Percentiles rank a stretch among this genome's conserved stretches.
Evolutionary conservation across 352 stramenopile species (phyloP).

Genomic region (Peronospora belbahrii): DNA sequence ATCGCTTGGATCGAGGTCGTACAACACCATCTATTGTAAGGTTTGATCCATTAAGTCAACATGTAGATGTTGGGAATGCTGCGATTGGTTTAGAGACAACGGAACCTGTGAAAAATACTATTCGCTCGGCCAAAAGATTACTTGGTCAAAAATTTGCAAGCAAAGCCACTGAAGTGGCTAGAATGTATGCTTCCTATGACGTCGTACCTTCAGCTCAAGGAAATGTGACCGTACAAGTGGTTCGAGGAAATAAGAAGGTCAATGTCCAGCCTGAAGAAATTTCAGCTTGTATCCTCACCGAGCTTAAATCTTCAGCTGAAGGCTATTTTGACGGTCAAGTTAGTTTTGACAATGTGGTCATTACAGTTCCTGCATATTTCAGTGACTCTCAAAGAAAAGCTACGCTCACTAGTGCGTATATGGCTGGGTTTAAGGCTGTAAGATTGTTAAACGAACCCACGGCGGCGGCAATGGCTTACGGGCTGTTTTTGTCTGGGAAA

Average conservation of each 20-base stretch:
- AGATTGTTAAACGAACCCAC: too few relatives aligned
- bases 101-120: conserved; percentile 53
- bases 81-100: conserved; percentile 46
- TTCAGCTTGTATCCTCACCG: conserved; percentile 45
- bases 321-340: conserved; percentile 44
- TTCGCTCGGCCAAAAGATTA: conserved; percentile 77
- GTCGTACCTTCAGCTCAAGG: conserved; percentile 52
- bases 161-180: conserved; percentile 52
- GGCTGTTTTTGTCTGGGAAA: too few relatives aligned
- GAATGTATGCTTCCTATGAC: too few relatives aligned
- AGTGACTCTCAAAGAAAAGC: too few relatives aligned
- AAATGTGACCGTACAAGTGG: conserved; percentile 45
- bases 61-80: conserved; percentile 41
- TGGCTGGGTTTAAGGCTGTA: too few relatives aligned
- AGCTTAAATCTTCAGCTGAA: conserved; percentile 70
- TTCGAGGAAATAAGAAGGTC: conserved; percentile 20
- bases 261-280: conserved; percentile 61
- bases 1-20: conserved; percentile 42
- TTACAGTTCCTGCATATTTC: too few relatives aligned
- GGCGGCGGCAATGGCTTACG: conserved; percentile 97
- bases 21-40: conserved; percentile 78
- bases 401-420: too few relatives aligned
- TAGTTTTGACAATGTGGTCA: conserved; percentile 69
- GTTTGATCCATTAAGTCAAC: conserved; percentile 45
- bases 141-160: conserved; percentile 65